Evolutionary conservation across 257 asterid genomes (phyloP), one percentile per base, ranked within the genome.

Genomic region (Schizonepeta tenuifolia): DNA sequence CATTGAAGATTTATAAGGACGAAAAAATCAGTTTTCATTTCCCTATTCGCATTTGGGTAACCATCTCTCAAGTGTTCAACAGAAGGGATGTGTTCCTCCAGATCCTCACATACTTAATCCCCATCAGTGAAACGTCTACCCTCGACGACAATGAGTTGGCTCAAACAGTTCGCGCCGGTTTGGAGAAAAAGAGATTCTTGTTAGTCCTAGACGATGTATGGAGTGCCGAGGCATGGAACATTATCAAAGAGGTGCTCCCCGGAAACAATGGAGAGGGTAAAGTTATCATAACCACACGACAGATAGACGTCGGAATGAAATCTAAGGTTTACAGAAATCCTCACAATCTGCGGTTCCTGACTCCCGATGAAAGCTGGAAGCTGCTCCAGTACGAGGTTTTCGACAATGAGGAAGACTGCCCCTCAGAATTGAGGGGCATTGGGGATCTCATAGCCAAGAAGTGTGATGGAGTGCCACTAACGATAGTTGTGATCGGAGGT

Each of bases 191-290:
- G 8, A 82, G 69, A 4, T 84, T 82, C 74, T 47, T 86, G 49
- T 49, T 84, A 50, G 84, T 84, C 5, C 6, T 84, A 74, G 89
- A 84, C 58, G 92, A 84, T 28, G 82, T 86, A 10, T 84, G 92
- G 92, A 75, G 65, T 0, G 41, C 6, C 1, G 78, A 53, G 0
- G 81, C 79, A 18, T 87, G 86, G 88, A 56, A 55, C 0, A 50
- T 12, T 0, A 75, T 87, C 57, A 14, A 68, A 11, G 26, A 3
- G 24, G 83, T 73, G 0, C 70, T 87, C 63, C 90, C 90, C 0
- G 21, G 13, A 22, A 57, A 14, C 21, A 75, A 72, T 18, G 57
- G 49, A 1, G 43, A 62, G 3, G 71, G 83, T 10, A 77, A 81
- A 77, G 77, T 88, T 20, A 63, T 88, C 54, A 55, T 88, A 10